Evolutionary conservation across 1,284 basidiomycete genomes (phyloP).

Genomic region (Sanguinoderma infundibulare): DNA sequence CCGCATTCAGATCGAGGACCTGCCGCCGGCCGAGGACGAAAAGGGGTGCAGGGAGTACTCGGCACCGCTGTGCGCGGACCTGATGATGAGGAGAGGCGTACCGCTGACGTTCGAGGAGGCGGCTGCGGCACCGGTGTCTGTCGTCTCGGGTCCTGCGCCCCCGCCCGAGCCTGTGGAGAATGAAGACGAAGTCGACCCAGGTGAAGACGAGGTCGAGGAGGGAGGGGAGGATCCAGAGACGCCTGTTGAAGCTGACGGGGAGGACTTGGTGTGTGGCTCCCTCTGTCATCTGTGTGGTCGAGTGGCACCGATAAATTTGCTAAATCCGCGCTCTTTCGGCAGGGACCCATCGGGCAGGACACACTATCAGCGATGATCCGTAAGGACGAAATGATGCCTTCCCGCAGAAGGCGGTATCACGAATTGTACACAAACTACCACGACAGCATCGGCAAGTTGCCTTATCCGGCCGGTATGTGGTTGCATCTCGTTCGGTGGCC

Average conservation of each 20-base stretch:
- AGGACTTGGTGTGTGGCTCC: conserved; percentile 20
- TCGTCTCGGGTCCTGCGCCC: neutral
- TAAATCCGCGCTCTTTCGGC: conserved; percentile 6
- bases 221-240: conserved; percentile 17
- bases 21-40: conserved; percentile 55
- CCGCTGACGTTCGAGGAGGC: conserved; percentile 28
- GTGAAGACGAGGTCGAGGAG: conserved; percentile 15
- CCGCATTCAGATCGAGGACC: conserved; percentile 52
- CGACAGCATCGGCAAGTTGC: conserved; percentile 50
- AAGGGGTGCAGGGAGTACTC: conserved; percentile 46
- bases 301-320: neutral
- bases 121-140: neutral
- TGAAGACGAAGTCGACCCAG: conserved; percentile 16
- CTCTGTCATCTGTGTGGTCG: neutral
- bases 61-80: conserved; percentile 57
- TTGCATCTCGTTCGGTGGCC: neutral
- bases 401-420: conserved; percentile 57
- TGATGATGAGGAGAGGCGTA: conserved; percentile 21
- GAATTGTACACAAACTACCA: conserved; percentile 45
- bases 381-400: conserved; percentile 67
- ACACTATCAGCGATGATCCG: conserved; percentile 69
- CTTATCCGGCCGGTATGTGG: conserved; percentile 57
- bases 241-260: conserved; percentile 1
- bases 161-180: conserved; percentile 4
- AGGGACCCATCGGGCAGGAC: conserved; percentile 71